Conservation (phyloP, 1,284 basidiomycete species). For the Pterulicium gracile region DNA sequence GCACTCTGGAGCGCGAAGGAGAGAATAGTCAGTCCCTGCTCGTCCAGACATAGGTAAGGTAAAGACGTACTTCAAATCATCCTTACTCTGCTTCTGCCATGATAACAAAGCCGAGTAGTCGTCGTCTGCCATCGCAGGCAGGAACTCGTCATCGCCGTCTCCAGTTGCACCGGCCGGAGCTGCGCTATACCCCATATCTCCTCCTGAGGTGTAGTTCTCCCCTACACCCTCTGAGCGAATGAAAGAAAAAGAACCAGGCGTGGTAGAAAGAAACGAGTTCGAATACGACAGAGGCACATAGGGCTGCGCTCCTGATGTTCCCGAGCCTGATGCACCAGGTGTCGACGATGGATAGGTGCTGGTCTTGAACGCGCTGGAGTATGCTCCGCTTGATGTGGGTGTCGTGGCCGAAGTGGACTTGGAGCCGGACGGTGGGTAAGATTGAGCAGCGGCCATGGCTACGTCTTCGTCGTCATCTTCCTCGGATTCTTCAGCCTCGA, state of each 20-base stretch:
- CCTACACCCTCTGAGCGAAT: conserved; percentile 2
- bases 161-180: conserved; percentile 29
- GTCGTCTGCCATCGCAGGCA: conserved; percentile 77
- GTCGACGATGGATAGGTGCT: neutral
- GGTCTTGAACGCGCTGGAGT: neutral
- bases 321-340: neutral
- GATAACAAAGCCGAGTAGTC: conserved; percentile 72
- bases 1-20: conserved; percentile 40
- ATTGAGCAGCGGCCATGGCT: neutral
- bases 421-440: neutral
- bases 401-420: neutral
- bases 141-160: conserved; percentile 63
- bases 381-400: neutral
- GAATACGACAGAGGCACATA: neutral
- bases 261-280: neutral
- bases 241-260: neutral
- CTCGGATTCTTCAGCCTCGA: neutral
- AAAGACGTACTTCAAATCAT: conserved; percentile 59
- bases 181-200: conserved; percentile 16
- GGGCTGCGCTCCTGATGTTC: neutral
- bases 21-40: too few relatives aligned
- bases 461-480: neutral
- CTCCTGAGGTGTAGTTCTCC: conserved; percentile 10
- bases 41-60: neutral
- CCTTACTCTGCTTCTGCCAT: conserved; percentile 76